Evolutionary conservation across 257 asterid species (phyloP), one percentile per base, ranked within the genome.

Genomic region (Salvia miltiorrhiza): DNA sequence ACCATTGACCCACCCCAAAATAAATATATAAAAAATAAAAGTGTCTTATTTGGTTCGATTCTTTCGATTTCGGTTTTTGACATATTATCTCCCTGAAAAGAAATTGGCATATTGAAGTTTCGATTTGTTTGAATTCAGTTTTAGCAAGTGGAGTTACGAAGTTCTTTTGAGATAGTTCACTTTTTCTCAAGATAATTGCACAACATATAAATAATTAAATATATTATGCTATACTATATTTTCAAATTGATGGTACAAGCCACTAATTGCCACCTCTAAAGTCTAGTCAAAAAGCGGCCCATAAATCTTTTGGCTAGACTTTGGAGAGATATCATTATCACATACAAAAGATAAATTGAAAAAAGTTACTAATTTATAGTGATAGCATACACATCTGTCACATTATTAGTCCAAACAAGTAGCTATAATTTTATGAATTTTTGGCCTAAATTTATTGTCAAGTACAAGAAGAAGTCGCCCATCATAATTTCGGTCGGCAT

Each of bases 251-350:
- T n/a, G n/a, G n/a, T n/a, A n/a, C n/a, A 5, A 35, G 50, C 63
- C 50, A 32, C 68, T 69, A 57, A 57, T 58, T 70, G 68, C 40
- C 49, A 19, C 12, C 55, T 54, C 45, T 30, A 59, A 48, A 40
- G 74, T 39, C 49, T 0, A 19, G 70, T 67, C 72, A 67, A 74
- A 67, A 74, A 67, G 48, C 57, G 59, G 64, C 57, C 65, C 63
- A 66, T 24, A 57, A 57, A 57, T 66, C 40, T 73, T 57, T 58
- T 65, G 55, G 52, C 69, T 45, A 65, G 1, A 21, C 54, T 65
- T 47, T 30, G 2, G 23, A 43, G 54, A 1, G 17, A 23, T 37
- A 11, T 17, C 39, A 63, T 63, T 63, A 9, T 59, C 48, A 35
- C 17, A n/a, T 32, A 30, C 26, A 0, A 28, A 23, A 12, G 9